A percentile compares a stretch with the other conserved stretches of the same genome.
Evolutionary conservation across 345 rosid species (phyloP).

Genomic region (Linum tenue): DNA sequence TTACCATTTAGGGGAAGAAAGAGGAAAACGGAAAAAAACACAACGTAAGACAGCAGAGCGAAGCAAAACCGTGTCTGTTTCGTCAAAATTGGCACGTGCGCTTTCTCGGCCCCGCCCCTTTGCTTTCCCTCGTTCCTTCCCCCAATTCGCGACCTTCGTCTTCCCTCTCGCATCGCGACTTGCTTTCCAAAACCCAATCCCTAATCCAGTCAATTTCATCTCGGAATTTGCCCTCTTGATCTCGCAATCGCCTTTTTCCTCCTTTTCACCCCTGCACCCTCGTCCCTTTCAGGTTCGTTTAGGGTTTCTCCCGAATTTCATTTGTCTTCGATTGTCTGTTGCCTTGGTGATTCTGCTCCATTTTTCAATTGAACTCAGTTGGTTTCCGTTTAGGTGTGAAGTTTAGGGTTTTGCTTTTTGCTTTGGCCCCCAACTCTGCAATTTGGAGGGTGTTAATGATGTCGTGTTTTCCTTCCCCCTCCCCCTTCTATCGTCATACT

Average conservation of each 20-base stretch:
- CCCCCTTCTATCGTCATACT: neutral
- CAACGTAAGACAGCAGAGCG: neutral
- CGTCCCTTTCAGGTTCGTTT: neutral
- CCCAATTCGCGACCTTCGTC: neutral
- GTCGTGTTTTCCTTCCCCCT: too few species aligned
- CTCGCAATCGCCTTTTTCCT: neutral
- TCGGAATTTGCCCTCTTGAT: neutral
- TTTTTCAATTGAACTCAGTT: neutral
- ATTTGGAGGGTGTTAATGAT: too few species aligned
- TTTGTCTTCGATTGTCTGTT: too few species aligned
- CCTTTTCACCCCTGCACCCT: neutral
- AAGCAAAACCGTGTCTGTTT: neutral
- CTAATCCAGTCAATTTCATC: neutral
- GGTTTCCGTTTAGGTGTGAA: neutral
- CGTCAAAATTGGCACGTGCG: neutral
- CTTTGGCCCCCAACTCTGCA: neutral
- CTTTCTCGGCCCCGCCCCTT: neutral
- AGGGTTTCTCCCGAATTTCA: neutral
- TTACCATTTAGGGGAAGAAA: too few species aligned
- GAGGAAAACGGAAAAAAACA: neutral
- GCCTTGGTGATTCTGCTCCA: neutral
- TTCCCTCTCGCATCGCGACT: neutral
- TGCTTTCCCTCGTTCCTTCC: neutral
- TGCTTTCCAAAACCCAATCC: neutral
- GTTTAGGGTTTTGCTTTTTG: neutral